These are phyloP conservation scores for Aristolochia fimbriata DNA, from an alignment of 164 flowering plant genomes.

Conservation along the genomic window DNA sequence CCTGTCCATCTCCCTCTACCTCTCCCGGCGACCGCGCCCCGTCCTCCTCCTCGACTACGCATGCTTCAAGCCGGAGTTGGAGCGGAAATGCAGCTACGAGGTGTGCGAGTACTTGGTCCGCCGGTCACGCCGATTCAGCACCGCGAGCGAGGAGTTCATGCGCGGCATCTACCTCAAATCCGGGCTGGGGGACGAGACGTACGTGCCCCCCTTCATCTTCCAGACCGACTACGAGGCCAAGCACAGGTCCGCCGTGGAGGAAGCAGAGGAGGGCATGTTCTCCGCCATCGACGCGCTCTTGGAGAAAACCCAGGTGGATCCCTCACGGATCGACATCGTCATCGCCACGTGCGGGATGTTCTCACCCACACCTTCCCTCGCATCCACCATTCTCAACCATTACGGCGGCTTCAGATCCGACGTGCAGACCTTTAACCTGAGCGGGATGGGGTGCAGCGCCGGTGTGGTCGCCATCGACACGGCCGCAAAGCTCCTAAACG, in stretches of 20 bases:
- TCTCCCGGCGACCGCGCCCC: constrained; percentile 20
- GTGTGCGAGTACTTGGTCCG: constrained; percentile 25
- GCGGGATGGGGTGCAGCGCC: constrained; percentile 64
- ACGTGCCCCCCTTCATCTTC: constrained; percentile 47
- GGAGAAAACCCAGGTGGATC: too few species aligned
- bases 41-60: constrained; percentile 37
- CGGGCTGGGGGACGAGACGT: constrained; percentile 52
- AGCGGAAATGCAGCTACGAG: constrained; percentile 27
- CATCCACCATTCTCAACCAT: constrained; percentile 34
- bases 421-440: constrained; percentile 36
- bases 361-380: constrained; percentile 36
- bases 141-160: constrained; percentile 34
- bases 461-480: constrained; percentile 38
- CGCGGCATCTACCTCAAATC: constrained; percentile 36
- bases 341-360: constrained; percentile 43
- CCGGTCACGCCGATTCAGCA: constrained; percentile 13
- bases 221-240: constrained; percentile 15
- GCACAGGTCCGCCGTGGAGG: constrained; percentile 27
- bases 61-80: constrained; percentile 32
- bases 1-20: constrained; percentile 11
- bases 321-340: constrained; percentile 26
- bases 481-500: constrained; percentile 33
- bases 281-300: constrained; percentile 29
- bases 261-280: constrained; percentile 42
- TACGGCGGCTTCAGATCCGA: constrained; percentile 27